These are phyloP conservation scores for Paramecium caudatum DNA, from an alignment of 73 alveolate genomes.

Conservation along the genomic window DNA sequence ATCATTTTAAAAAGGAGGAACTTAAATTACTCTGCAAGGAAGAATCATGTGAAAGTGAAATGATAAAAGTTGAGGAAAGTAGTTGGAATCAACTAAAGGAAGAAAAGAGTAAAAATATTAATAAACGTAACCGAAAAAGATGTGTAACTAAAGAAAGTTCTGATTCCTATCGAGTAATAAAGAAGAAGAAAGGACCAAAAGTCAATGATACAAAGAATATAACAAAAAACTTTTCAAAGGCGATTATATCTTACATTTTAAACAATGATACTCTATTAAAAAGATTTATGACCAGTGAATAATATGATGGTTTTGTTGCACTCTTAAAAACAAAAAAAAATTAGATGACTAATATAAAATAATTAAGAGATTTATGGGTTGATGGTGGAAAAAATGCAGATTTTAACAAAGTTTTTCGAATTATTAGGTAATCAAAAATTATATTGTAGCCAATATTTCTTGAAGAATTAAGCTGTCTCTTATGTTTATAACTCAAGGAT, in stretches of 20 bases:
- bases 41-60: constrained; percentile 6
- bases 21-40: background rate
- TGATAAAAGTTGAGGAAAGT: constrained; percentile 1
- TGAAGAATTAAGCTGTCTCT: constrained; percentile 3
- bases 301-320: constrained; percentile 33
- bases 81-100: background rate
- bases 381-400: constrained; percentile 55
- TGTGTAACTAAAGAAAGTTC: background rate
- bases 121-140: constrained; percentile 12
- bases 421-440: too few species aligned
- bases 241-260: constrained; percentile 70
- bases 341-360: constrained; percentile 50
- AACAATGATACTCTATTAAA: constrained; percentile 26
- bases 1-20: constrained; percentile 26
- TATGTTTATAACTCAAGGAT: constrained; percentile 59
- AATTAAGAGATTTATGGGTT: constrained; percentile 54
- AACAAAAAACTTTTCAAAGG: constrained; percentile 75
- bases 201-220: constrained; percentile 73
- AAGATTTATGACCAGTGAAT: background rate
- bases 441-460: background rate
- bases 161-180: constrained; percentile 16
- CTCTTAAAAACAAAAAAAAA: constrained; percentile 39
- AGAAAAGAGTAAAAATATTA: background rate
- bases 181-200: constrained; percentile 53
- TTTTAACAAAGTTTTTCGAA: constrained; percentile 42